phyloP scores from a whole-genome alignment of 768 basidiomycete genomes.

The Peribolospora kevripleyi region DNA sequence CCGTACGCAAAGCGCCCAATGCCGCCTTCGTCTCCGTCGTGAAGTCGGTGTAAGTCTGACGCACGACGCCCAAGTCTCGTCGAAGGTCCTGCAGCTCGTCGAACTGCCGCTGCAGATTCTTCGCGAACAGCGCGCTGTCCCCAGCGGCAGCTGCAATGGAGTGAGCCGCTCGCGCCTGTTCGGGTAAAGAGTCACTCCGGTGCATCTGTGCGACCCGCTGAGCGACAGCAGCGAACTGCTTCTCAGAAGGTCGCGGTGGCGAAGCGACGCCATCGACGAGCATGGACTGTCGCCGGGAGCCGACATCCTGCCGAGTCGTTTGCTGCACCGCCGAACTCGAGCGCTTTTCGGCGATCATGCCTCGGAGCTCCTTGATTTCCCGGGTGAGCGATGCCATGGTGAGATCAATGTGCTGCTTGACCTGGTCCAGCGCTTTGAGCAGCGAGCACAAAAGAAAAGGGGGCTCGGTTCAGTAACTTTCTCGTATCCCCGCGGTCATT shows the following conservation, averaged over 20 bases:
- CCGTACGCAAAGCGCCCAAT: constrained; percentile 46
- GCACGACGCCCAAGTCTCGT: constrained; percentile 74
- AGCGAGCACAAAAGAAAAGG: background rate
- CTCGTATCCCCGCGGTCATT: no score
- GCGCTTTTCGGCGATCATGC: no score
- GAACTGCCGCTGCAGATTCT: constrained; percentile 62
- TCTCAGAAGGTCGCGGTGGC: constrained; percentile 10
- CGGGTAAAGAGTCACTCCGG: background rate
- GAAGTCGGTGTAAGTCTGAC: constrained; percentile 84
- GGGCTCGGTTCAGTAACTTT: background rate
- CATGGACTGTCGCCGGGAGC: no score
- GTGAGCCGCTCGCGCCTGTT: background rate
- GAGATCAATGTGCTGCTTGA: constrained; percentile 88
- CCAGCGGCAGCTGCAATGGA: constrained; percentile 35
- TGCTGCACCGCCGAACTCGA: no score
- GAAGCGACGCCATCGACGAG: background rate
- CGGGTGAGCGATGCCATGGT: constrained; percentile 65
- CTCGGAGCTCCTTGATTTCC: constrained; percentile 59
- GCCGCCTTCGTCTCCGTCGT: constrained; percentile 75
- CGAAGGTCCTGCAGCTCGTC: constrained; percentile 86
- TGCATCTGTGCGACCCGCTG: constrained; percentile 7
- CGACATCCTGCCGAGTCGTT: no score
- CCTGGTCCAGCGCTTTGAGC: constrained; percentile 68
- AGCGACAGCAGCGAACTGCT: constrained; percentile 11
- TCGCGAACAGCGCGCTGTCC: constrained; percentile 31